phyloP scores from a whole-genome alignment of 2,329 filamentous ascomycete genomes.

The Fusarium gaditjirri region DNA sequence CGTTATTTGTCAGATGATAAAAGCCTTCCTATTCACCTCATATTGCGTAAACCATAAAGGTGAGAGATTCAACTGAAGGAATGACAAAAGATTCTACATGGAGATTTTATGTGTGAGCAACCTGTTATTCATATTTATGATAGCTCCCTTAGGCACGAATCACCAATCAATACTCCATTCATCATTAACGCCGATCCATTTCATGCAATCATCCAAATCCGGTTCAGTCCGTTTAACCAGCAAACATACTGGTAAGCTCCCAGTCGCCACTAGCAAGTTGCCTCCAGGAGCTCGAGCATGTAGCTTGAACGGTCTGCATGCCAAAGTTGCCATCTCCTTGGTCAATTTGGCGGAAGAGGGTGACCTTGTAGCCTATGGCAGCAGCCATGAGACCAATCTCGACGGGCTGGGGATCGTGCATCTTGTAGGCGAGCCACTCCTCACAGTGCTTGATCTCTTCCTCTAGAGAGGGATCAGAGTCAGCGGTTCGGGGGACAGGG shows the following conservation, averaged over 20 bases:
- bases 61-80: not conserved
- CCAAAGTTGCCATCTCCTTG: constrained; percentile 35
- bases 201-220: constrained; percentile 16
- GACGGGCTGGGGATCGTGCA: constrained; percentile 44
- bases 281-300: constrained; percentile 44
- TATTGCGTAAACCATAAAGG: not conserved
- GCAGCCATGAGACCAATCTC: constrained; percentile 45
- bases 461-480: constrained; percentile 44
- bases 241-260: constrained; percentile 45
- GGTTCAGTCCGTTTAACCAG: constrained; percentile 22
- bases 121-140: constrained; percentile 6
- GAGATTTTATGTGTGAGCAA: not conserved
- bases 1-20: not conserved
- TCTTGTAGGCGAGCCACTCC: constrained; percentile 46
- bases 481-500: constrained; percentile 33
- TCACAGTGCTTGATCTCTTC: constrained; percentile 44
- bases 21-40: not conserved
- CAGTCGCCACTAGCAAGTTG: constrained; percentile 44
- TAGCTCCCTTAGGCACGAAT: constrained; percentile 12
- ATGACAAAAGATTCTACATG: too few relatives aligned
- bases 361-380: constrained; percentile 42
- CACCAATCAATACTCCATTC: constrained; percentile 31
- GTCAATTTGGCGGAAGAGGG: constrained; percentile 41
- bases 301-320: constrained; percentile 41
- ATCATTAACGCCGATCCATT: constrained; percentile 25